These are phyloP conservation scores for Suaeda aralocaspica DNA, from an alignment of 148 eudicot genomes.

Conservation along the genomic window DNA sequence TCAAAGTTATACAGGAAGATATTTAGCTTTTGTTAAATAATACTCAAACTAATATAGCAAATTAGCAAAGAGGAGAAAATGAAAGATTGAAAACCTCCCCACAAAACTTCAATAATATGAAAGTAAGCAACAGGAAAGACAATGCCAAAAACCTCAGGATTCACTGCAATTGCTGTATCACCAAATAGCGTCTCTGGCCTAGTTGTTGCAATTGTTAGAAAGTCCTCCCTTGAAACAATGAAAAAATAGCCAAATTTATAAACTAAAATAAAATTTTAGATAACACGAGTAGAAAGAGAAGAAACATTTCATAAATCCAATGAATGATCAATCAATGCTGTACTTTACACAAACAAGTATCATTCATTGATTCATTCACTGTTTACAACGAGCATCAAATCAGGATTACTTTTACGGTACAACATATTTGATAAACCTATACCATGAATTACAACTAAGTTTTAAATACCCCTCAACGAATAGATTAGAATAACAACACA, in stretches of 20 bases:
- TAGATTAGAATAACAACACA: too few species aligned
- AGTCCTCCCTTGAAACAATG: conserved; percentile 59
- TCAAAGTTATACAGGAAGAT: not conserved
- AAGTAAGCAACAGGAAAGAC: not conserved
- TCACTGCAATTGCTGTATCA: conserved; percentile 92
- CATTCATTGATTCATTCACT: too few species aligned
- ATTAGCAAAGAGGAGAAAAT: not conserved
- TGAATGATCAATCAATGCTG: too few species aligned
- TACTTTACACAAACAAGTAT: too few species aligned
- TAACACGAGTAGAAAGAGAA: not conserved
- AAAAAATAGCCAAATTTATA: not conserved
- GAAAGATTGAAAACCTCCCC: not conserved
- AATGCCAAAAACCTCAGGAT: conserved; percentile 63
- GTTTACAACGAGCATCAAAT: too few species aligned
- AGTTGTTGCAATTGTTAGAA: conserved; percentile 85
- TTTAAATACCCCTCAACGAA: too few species aligned
- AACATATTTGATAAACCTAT: too few species aligned
- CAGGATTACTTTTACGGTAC: too few species aligned
- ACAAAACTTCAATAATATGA: not conserved
- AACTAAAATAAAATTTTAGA: not conserved
- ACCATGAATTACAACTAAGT: too few species aligned
- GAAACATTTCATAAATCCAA: too few species aligned
- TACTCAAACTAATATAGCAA: not conserved
- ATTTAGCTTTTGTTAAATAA: not conserved
- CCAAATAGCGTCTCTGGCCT: conserved; percentile 97